Evolutionary conservation across 2,329 filamentous ascomycete genomes (phyloP).

Genomic region (Orbilia ellipsospora): DNA sequence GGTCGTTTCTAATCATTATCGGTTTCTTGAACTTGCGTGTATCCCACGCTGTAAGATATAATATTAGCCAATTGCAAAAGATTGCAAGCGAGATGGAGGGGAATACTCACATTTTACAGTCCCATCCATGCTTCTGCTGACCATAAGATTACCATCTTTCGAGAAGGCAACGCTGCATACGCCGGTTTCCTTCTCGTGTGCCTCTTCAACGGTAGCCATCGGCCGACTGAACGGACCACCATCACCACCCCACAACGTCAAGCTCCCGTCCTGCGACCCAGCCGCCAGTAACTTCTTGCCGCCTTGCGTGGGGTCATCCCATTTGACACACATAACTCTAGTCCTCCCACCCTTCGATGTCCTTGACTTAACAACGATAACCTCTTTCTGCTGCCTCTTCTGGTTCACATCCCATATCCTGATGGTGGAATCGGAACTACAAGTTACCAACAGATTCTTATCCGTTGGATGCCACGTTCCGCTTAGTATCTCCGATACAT

Average conservation of each 20-base stretch:
- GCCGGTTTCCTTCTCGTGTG: constrained; percentile 86
- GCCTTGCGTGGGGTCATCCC: constrained; percentile 78
- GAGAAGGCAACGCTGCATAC: constrained; percentile 93
- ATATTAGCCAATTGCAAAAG: constrained; percentile 13
- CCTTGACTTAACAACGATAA: constrained; percentile 95
- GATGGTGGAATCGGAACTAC: constrained; percentile 92
- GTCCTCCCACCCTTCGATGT: constrained; percentile 89
- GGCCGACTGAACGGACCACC: constrained; percentile 87
- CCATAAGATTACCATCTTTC: constrained; percentile 85
- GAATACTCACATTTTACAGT: constrained; percentile 74
- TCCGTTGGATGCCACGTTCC: constrained; percentile 92
- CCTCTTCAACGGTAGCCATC: constrained; percentile 82
- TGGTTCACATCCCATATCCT: constrained; percentile 98
- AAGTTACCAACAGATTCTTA: constrained; percentile 85
- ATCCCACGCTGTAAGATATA: constrained; percentile 75
- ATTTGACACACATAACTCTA: constrained; percentile 91
- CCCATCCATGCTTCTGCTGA: constrained; percentile 84
- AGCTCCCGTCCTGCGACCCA: constrained; percentile 85
- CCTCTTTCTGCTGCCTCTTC: constrained; percentile 86
- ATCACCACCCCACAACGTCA: constrained; percentile 92
- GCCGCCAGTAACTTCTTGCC: constrained; percentile 81
- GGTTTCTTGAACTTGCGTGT: constrained; percentile 93
- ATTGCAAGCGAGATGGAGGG: not conserved
- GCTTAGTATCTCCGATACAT: constrained; percentile 89
- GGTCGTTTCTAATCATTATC: constrained; percentile 80